phyloP scores from a whole-genome alignment of 345 rosid species.

The Geranium brycei region DNA sequence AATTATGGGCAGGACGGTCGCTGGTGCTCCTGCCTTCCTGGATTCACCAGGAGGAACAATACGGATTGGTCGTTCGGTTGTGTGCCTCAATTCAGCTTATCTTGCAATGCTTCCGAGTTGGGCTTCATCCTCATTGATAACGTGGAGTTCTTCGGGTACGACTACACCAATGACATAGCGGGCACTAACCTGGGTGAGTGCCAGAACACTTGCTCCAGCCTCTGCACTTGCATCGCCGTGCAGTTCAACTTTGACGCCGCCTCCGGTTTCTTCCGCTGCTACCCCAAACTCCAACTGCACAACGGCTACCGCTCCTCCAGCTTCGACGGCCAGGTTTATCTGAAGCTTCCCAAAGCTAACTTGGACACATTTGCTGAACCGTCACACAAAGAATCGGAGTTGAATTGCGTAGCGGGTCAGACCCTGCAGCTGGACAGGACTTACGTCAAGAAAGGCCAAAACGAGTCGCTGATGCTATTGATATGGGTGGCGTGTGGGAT shows the following conservation, averaged over 20 bases:
- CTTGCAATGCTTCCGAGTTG: not conserved
- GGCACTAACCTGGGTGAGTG: constrained; percentile 4
- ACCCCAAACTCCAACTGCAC: constrained; percentile 4
- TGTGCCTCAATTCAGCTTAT: constrained; percentile 9
- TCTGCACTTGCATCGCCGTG: constrained; percentile 8
- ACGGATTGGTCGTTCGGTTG: constrained; percentile 17
- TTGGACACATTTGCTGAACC: not conserved
- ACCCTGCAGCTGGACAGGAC: not conserved
- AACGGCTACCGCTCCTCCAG: constrained; percentile 8
- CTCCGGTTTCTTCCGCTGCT: not conserved
- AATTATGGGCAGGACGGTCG: constrained; percentile 12
- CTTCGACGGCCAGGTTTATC: not conserved
- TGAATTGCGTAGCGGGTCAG: not conserved
- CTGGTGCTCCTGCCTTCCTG: constrained; percentile 16
- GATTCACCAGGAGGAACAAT: constrained; percentile 1
- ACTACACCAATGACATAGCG: not conserved
- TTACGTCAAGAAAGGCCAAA: not conserved
- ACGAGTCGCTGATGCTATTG: not conserved
- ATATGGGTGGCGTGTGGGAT: not conserved
- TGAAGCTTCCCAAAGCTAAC: constrained; percentile 5
- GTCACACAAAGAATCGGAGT: not conserved
- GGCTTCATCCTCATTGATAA: not conserved
- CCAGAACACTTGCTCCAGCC: not conserved
- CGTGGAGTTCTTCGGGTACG: constrained; percentile 9
- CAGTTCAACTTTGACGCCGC: not conserved